These are phyloP conservation scores for Eimeria brunetti DNA, from an alignment of 169 alveolate species.

Conservation along the genomic window DNA sequence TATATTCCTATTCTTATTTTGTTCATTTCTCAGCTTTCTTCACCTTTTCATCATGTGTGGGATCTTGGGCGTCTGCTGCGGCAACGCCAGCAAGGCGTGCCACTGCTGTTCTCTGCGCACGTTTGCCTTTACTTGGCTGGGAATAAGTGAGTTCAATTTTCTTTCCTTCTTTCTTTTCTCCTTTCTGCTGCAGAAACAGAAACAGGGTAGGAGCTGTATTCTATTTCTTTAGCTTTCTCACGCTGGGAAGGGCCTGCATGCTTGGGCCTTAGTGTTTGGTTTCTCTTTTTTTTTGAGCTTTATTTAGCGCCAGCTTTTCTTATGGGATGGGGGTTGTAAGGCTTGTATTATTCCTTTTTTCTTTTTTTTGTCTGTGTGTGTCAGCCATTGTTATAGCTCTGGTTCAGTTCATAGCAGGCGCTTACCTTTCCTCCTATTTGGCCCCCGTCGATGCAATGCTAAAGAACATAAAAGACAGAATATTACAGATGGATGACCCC, in stretches of 20 bases:
- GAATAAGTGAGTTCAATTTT: constrained; percentile 10
- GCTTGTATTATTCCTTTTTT: too few species aligned
- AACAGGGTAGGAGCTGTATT: too few species aligned
- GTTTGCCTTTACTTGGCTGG: constrained; percentile 44
- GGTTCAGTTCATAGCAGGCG: constrained; percentile 18
- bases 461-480: background rate
- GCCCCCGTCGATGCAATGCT: constrained; percentile 14
- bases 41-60: background rate
- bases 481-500: constrained; percentile 5
- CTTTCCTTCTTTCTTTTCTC: background rate
- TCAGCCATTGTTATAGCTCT: background rate
- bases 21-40: background rate
- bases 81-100: constrained; percentile 33
- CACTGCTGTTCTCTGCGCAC: constrained; percentile 45
- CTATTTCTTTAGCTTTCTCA: too few species aligned
- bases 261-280: background rate
- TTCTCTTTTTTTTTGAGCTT: too few species aligned
- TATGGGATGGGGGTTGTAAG: too few species aligned
- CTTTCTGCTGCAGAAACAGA: too few species aligned
- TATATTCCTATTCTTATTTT: too few species aligned
- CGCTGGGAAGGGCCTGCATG: background rate
- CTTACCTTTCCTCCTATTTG: background rate
- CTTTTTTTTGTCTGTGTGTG: background rate
- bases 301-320: too few species aligned
- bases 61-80: constrained; percentile 42